Base-by-base conservation (phyloP, 805 yeast species). In the Yarrowia sp. region DNA sequence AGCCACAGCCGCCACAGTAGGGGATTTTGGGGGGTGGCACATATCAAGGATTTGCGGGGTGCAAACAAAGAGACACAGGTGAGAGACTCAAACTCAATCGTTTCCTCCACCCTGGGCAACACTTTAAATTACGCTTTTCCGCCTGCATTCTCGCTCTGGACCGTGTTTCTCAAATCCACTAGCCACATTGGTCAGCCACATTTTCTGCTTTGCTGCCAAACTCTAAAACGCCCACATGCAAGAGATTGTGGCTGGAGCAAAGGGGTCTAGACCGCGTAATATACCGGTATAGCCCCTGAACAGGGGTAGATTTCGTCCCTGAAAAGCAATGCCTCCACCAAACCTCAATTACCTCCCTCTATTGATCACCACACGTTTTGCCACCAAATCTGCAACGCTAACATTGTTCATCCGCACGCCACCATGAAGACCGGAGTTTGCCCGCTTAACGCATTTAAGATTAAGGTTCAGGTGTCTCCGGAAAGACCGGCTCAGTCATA, bases 111-210 rank as follows among this genome's bases (percentile, higher is more conserved):
- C 28, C 28, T 22, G 4, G 5, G 28, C 28, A 3, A 22, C 28
- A 22, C 35, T 14, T 15, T 31, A 45, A 45, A 28, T 17, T 48
- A 17, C 15, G 8, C 1, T 17, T 17, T 33, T n/a, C 11, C n/a
- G 41, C 41, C n/a, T 6, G 0, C 35, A 31, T 7, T 28, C 17
- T 10, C 36, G 8, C 11, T n/a, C 41, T 8, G 15, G 28, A 22
- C 28, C 57, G 32, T 18, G 41, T 43, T 11, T 33, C 42, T 35
- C 58, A n/a, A 35, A 55, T 9, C 3, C 47, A 39, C 61, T 41
- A 55, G 47, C 61, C 47, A 55, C 61, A 55, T 55, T n/a, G 8
- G 33, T 35, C 35, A 55, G 61, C 61, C 61, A 55, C 61, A 53
- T 7, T 53, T 39, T 10, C 32, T 22, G 38, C 22, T 14, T 55